These are phyloP conservation scores for Coniosporium apollinis DNA, from an alignment of 495 filamentous ascomycete genomes.

Conservation along the genomic window DNA sequence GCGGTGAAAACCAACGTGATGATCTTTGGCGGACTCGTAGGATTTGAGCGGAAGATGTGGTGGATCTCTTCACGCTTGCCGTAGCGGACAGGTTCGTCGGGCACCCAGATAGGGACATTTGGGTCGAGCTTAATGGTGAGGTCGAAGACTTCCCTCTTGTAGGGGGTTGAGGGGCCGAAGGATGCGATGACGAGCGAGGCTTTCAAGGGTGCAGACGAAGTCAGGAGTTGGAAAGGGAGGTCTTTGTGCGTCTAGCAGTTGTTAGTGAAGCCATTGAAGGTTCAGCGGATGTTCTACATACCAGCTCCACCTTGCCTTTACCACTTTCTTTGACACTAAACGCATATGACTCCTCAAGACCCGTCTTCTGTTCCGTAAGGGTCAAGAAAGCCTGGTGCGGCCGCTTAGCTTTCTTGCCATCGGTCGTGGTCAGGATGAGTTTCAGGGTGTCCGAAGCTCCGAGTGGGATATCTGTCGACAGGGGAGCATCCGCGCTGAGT, in stretches of 20 bases:
- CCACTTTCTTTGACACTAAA: slow-evolving; percentile 74
- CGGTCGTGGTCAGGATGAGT: slow-evolving; percentile 61
- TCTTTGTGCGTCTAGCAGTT: slow-evolving; percentile 62
- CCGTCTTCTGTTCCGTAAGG: slow-evolving; percentile 52
- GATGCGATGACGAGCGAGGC: slow-evolving; percentile 73
- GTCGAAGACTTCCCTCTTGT: slow-evolving; percentile 46
- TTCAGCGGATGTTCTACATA: slow-evolving; percentile 27
- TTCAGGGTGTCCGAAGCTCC: slow-evolving; percentile 59
- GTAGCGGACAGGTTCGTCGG: slow-evolving; percentile 56
- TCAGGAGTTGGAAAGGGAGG: slow-evolving; percentile 67
- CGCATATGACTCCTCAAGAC: slow-evolving; percentile 78
- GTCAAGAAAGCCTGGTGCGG: slow-evolving; percentile 90
- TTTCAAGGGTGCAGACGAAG: slow-evolving; percentile 44
- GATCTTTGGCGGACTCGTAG: slow-evolving; percentile 65
- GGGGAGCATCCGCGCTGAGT: slow-evolving; percentile 41
- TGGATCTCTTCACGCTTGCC: slow-evolving; percentile 70
- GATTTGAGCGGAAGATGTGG: slow-evolving; percentile 73
- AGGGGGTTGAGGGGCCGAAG: slow-evolving; percentile 57
- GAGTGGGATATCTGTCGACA: slow-evolving; percentile 49
- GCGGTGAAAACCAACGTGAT: slow-evolving; percentile 63
- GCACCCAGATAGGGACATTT: slow-evolving; percentile 36
- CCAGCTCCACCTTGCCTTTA: slow-evolving; percentile 68
- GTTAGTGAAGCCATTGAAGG: background rate
- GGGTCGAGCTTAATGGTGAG: slow-evolving; percentile 47
- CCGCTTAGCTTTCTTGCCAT: slow-evolving; percentile 58